phyloP scores from a whole-genome alignment of 2,329 filamentous ascomycete species.

The Cryoendolithus antarcticus region DNA sequence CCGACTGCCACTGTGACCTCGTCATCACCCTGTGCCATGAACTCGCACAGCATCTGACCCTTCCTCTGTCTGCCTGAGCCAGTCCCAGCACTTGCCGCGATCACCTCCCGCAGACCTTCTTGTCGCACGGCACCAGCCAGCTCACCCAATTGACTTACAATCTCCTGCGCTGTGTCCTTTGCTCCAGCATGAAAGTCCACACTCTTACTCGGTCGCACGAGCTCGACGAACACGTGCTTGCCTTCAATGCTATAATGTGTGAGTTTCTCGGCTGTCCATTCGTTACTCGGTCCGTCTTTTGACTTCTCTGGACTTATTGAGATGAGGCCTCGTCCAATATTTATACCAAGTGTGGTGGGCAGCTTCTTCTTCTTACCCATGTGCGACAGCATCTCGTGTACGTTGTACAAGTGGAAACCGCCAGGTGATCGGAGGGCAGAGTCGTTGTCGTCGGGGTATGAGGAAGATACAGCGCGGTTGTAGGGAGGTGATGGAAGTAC shows the following conservation, averaged over 20 bases:
- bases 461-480: slow-evolving; percentile 32
- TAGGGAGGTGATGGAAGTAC: slow-evolving; percentile 44
- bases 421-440: slow-evolving; percentile 44
- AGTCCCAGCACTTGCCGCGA: slow-evolving; percentile 61
- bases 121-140: slow-evolving; percentile 77
- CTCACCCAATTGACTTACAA: slow-evolving; percentile 77
- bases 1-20: slow-evolving; percentile 84
- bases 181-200: slow-evolving; percentile 94
- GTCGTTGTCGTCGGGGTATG: slow-evolving; percentile 7
- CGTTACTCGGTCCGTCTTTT: slow-evolving; percentile 70
- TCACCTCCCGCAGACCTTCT: slow-evolving; percentile 70
- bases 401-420: slow-evolving; percentile 88
- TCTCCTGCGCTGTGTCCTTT: slow-evolving; percentile 92
- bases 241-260: slow-evolving; percentile 97
- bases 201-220: slow-evolving; percentile 85
- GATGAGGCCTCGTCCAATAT: slow-evolving; percentile 78
- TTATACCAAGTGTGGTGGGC: slow-evolving; percentile 93
- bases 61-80: slow-evolving; percentile 53
- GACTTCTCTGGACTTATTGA: slow-evolving; percentile 80
- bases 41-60: slow-evolving; percentile 83
- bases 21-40: slow-evolving; percentile 90
- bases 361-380: slow-evolving; percentile 97
- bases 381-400: slow-evolving; percentile 93
- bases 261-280: slow-evolving; percentile 91
- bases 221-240: slow-evolving; percentile 92